Evolutionary conservation across 768 basidiomycete genomes (phyloP).

Genomic region (Boletus rubescentipes): DNA sequence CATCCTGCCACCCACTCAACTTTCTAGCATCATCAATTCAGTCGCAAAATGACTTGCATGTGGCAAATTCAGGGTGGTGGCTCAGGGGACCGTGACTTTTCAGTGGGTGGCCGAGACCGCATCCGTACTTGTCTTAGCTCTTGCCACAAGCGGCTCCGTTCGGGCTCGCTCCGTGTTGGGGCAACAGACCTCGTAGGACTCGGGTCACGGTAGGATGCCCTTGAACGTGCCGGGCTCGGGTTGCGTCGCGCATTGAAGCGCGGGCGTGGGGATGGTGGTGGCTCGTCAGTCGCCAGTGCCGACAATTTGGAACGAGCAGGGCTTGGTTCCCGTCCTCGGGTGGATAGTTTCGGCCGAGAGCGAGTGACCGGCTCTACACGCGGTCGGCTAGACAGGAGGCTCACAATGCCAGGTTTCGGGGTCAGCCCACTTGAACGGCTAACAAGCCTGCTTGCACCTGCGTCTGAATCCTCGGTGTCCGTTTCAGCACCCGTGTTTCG

Average conservation of each 20-base stretch:
- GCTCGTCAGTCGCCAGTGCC: slow-evolving; percentile 20
- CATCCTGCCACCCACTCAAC: slow-evolving; percentile 10
- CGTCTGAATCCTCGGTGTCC: slow-evolving; percentile 34
- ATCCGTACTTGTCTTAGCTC: slow-evolving; percentile 53
- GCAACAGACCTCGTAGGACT: slow-evolving; percentile 29
- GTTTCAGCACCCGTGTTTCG: slow-evolving; percentile 26
- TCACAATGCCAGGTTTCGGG: slow-evolving; percentile 36
- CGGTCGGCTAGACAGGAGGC: slow-evolving; percentile 37
- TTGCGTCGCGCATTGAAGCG: slow-evolving; percentile 38
- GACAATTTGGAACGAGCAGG: slow-evolving; percentile 33
- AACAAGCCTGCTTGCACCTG: slow-evolving; percentile 25
- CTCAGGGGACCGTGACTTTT: slow-evolving; percentile 39
- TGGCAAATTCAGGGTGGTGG: slow-evolving; percentile 35
- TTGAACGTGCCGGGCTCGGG: slow-evolving; percentile 40
- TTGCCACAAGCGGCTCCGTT: slow-evolving; percentile 51
- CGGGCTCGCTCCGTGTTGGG: slow-evolving; percentile 36
- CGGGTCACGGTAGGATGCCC: slow-evolving; percentile 25
- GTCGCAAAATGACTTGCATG: slow-evolving; percentile 13
- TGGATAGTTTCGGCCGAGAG: slow-evolving; percentile 26
- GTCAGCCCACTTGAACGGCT: slow-evolving; percentile 27
- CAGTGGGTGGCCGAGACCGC: slow-evolving; percentile 46
- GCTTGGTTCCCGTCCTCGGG: slow-evolving; percentile 31
- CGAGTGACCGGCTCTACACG: slow-evolving; percentile 28
- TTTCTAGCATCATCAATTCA: slow-evolving; percentile 8
- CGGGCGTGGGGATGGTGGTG: slow-evolving; percentile 31